A percentile compares a stretch with the other conserved stretches of the same genome.
Evolutionary conservation across 2,329 filamentous ascomycete genomes (phyloP).

Genomic region (Claviceps sp.): DNA sequence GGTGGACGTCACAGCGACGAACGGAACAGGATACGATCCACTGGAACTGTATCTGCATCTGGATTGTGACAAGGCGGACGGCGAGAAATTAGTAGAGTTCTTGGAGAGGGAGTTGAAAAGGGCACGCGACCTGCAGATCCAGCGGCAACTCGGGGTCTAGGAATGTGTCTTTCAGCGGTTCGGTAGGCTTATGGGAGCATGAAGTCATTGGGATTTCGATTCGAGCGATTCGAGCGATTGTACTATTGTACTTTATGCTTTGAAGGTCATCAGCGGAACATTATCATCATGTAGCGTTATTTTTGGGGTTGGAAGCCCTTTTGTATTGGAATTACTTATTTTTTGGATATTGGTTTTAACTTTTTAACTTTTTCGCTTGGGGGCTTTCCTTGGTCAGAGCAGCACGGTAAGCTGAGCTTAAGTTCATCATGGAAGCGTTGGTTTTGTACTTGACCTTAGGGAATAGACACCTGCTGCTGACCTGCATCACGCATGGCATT

Average conservation of each 20-base stretch:
- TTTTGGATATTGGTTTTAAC: not conserved
- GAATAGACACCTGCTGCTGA: not conserved
- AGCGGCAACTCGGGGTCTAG: not conserved
- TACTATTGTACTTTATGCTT: not conserved
- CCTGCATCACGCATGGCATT: too few species aligned
- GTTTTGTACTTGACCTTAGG: not conserved
- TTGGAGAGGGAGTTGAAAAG: not conserved
- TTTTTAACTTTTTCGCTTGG: not conserved
- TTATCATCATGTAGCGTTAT: not conserved
- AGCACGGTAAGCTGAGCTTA: not conserved
- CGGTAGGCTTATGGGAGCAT: not conserved
- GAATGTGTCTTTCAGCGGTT: not conserved
- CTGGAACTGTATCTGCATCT: not conserved
- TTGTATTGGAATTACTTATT: not conserved
- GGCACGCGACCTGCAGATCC: not conserved
- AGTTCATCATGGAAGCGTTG: not conserved
- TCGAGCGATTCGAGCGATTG: not conserved
- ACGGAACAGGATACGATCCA: not conserved
- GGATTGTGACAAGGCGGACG: not conserved
- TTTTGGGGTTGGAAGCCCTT: not conserved
- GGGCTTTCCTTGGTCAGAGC: not conserved
- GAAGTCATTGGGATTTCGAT: not conserved
- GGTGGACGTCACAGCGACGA: not conserved
- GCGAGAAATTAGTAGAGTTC: not conserved
- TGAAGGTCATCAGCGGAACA: not conserved